phyloP scores from a whole-genome alignment of 352 stramenopile genomes.

The Ochromonadaceae sp. region DNA sequence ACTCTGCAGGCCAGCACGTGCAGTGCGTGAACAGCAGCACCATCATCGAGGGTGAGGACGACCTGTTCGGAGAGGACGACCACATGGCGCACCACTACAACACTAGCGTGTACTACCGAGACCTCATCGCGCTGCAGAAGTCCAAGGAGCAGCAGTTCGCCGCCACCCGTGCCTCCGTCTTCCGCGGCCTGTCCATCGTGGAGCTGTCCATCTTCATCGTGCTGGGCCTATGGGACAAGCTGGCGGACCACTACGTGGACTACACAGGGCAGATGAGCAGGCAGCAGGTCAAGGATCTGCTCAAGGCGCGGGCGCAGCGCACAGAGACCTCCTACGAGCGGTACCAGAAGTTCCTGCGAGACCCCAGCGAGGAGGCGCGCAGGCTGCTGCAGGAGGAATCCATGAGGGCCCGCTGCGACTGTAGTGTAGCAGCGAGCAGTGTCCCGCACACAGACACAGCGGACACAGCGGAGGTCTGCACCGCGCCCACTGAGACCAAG shows the following conservation, averaged over 20 bases:
- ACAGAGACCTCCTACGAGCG: conserved; percentile 16
- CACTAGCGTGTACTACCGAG: conserved; percentile 16
- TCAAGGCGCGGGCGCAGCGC: conserved; percentile 16
- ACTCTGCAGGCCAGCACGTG: conserved; percentile 10
- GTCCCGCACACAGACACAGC: too few relatives aligned
- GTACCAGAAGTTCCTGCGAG: conserved; percentile 8
- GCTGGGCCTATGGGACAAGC: conserved; percentile 14
- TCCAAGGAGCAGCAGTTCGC: background rate
- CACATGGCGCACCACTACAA: conserved; percentile 24
- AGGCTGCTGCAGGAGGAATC: background rate
- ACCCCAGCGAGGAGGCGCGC: too few relatives aligned
- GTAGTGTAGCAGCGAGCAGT: too few relatives aligned
- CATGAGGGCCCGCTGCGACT: background rate
- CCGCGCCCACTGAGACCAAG: too few relatives aligned
- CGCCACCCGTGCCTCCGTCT: conserved; percentile 17
- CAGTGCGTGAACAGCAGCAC: conserved; percentile 13
- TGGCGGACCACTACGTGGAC: conserved; percentile 21
- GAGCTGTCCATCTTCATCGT: conserved; percentile 17
- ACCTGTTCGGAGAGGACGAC: conserved; percentile 24
- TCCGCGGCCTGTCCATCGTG: conserved; percentile 11
- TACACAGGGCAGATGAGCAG: conserved; percentile 9
- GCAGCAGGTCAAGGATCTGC: conserved; percentile 18
- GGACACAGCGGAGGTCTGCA: too few relatives aligned
- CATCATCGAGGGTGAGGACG: conserved; percentile 18
- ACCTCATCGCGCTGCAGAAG: conserved; percentile 17